These are phyloP conservation scores for Verticillium isaacii DNA, from an alignment of 2,329 filamentous ascomycete genomes.

Conservation along the genomic window DNA sequence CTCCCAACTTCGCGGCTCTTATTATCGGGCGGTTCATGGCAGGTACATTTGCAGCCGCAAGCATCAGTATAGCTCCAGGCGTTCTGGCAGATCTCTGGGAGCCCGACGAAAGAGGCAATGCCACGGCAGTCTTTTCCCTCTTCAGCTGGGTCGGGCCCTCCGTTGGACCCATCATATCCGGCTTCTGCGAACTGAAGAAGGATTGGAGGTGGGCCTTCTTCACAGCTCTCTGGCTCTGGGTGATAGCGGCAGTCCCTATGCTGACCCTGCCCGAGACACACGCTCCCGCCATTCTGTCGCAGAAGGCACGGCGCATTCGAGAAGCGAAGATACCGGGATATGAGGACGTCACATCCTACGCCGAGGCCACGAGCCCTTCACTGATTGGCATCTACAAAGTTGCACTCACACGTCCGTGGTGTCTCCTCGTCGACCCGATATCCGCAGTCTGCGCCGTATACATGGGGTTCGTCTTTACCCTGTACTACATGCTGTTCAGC, in stretches of 20 bases:
- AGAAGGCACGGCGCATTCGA: constrained; percentile 49
- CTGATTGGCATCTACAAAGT: constrained; percentile 42
- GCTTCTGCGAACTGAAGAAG: constrained; percentile 52
- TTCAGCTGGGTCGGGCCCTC: constrained; percentile 51
- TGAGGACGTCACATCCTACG: constrained; percentile 44
- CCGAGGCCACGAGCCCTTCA: constrained; percentile 36
- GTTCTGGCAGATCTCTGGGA: constrained; percentile 51
- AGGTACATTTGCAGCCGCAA: constrained; percentile 49
- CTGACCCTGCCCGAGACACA: constrained; percentile 57
- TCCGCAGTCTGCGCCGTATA: constrained; percentile 48
- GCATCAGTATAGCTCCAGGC: constrained; percentile 43
- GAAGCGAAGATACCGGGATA: constrained; percentile 43
- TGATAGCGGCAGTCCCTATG: constrained; percentile 35
- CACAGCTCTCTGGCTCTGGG: constrained; percentile 38
- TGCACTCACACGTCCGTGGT: constrained; percentile 48
- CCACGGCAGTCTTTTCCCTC: constrained; percentile 48
- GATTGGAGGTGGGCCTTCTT: constrained; percentile 52
- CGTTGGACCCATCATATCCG: constrained; percentile 48
- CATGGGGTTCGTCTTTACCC: constrained; percentile 45
- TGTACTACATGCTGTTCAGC: constrained; percentile 54
- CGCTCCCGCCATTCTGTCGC: constrained; percentile 41
- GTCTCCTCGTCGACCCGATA: constrained; percentile 49
- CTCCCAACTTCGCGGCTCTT: constrained; percentile 46
- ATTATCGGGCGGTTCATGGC: constrained; percentile 51
- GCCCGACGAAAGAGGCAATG: constrained; percentile 44